Conservation (phyloP, 2,329 filamentous ascomycete genomes). For the Colletotrichum orbiculare region DNA sequence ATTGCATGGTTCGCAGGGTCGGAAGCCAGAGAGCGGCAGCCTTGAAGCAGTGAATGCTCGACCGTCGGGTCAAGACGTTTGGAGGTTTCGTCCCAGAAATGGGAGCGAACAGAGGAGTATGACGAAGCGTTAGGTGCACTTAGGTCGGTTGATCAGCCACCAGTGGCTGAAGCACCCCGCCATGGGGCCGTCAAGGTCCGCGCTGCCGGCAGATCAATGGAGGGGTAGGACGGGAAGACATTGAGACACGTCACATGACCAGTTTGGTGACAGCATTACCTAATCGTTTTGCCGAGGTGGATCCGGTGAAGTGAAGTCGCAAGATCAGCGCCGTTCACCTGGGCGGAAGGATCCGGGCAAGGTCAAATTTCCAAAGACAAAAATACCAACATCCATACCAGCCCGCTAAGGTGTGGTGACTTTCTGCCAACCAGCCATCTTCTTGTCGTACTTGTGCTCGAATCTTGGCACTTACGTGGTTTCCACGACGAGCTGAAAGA, state of each 20-base stretch:
- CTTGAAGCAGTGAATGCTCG: slow-evolving; percentile 19
- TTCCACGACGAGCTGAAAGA: slow-evolving; percentile 5
- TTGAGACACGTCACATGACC: background rate
- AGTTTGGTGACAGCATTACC: background rate
- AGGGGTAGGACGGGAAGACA: slow-evolving; percentile 34
- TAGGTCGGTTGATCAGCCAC: slow-evolving; percentile 16
- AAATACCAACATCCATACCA: too few relatives aligned
- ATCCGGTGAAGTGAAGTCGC: slow-evolving; percentile 3
- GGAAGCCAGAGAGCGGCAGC: slow-evolving; percentile 30
- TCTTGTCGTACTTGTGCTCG: background rate
- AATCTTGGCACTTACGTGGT: background rate
- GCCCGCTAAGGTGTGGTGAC: too few relatives aligned
- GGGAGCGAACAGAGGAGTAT: slow-evolving; percentile 11
- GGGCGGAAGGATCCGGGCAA: too few relatives aligned
- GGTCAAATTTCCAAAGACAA: too few relatives aligned
- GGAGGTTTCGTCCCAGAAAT: slow-evolving; percentile 29
- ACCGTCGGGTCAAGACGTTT: slow-evolving; percentile 26
- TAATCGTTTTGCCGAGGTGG: slow-evolving; percentile 1
- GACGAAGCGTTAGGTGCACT: slow-evolving; percentile 29
- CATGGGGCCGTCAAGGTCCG: slow-evolving; percentile 29
- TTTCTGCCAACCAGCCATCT: background rate
- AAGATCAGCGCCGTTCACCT: background rate
- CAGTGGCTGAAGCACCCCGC: slow-evolving; percentile 36
- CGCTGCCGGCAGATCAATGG: slow-evolving; percentile 8
- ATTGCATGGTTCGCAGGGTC: slow-evolving; percentile 20